Evolutionary conservation across 208 protist species (phyloP), one percentile per base, ranked within the genome.

Genomic region (Leishmania aethiopica): DNA sequence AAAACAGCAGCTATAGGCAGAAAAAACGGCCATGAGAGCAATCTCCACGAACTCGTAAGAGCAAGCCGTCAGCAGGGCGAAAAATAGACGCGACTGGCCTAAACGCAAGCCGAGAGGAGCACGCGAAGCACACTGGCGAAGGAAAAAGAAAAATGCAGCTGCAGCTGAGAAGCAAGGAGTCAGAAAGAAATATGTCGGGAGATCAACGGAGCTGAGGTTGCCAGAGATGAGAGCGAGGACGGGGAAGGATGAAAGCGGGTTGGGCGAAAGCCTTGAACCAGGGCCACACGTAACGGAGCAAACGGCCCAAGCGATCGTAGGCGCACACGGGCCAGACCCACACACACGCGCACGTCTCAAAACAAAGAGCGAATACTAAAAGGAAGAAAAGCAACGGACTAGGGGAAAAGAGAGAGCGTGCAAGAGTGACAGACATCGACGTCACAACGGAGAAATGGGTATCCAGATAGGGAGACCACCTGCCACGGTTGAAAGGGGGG

Each of bases 231-330:
- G 35, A 19, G 57, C 6, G 55, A 59, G 25, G 47, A 83, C 22
- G 17, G 47, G 37, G 40, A 10, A 40, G 8, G 6, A 35, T 77
- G n/a, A 49, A n/a, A 32, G 62, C 15, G 15, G 32, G 32, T 19
- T 15, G 53, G 45, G 64, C 7, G 28, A 11, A 80, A 69, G n/a
- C 40, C 42, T n/a, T 45, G 35, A 7, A 82, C 35, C 70, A 82
- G 35, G 11, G 60, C n/a, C 32, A 37, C n/a, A 37, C 25, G 32
- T 35, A 40, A 19, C 7, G 10, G 11, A 35, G 7, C 8, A 19
- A 67, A 40, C 3, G 11, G 28, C 32, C 19, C 45, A n/a, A n/a
- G 25, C 13, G 19, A 11, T 25, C 10, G 69, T 73, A 40, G 40
- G 47, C 67, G n/a, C 15, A 37, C n/a, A 55, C 37, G 45, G 37